Evolutionary conservation across 495 filamentous ascomycete species (phyloP), one percentile per base, ranked within the genome.

Genomic region (Tuber aestivum): DNA sequence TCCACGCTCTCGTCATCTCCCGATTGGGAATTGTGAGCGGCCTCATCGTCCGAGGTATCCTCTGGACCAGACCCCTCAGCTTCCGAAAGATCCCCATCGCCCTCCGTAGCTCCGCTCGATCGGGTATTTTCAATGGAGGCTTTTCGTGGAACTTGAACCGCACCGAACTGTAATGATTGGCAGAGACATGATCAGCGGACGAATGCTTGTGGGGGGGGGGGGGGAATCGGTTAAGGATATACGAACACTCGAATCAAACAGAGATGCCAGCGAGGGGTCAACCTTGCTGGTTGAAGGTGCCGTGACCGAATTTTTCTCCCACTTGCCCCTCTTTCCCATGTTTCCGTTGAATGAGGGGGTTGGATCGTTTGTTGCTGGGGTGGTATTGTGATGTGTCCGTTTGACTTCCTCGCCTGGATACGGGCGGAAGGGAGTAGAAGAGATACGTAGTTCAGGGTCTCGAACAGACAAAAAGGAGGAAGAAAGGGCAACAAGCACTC

Each of bases 221-320:
- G n/a, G n/a, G n/a, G 14, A 27, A 14, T 2, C 14, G 14, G 27
- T 65, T 14, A 35, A 35, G 68, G 73, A 48, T 61, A 48, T 61
- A 88, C 92, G 84, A 86, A 95, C 94, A 86, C 92, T 95, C 41
- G 88, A 86, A 41, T 91, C 87, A 84, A 97, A 97, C 40, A 97
- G 87, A 70, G 92, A 91, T 77, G 92, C 90, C 78, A 97, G 82
- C 72, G 87, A 84, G 77, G 92, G 91, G 85, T 97, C 93, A 78
- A 96, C 87, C 77, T 88, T 86, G 80, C 86, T 87, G 70, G 83
- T 82, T 0, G 85, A 81, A 72, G 84, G 86, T 61, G 80, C 70
- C 65, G 68, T 72, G 56, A 69, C 61, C 41, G 71, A 40, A 44
- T 70, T 41, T 38, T 72, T 83, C 70, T 68, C 50, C 40, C 45